Conservation (phyloP, 1,284 basidiomycete genomes). For the Moniliella sp. region DNA sequence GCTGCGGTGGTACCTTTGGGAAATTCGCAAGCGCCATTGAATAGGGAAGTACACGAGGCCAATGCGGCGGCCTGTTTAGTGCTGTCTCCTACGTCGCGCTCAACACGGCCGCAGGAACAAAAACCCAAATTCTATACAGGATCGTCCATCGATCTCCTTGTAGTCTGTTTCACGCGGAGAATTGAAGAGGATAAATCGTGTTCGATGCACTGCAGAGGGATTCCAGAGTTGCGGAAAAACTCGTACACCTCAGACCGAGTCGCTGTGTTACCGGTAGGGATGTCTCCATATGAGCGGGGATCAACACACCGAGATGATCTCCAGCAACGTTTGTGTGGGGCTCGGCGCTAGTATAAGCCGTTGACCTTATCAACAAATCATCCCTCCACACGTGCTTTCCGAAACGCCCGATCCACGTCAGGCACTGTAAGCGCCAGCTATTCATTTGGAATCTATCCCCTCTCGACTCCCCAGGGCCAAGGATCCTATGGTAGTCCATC, state of each 20-base stretch:
- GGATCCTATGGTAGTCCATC: constrained; percentile 45
- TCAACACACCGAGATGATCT: constrained; percentile 56
- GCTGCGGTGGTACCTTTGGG: constrained; percentile 1
- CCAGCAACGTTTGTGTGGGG: constrained; percentile 39
- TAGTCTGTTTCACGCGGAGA: constrained; percentile 58
- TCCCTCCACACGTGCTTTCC: constrained; percentile 57
- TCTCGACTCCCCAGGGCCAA: constrained; percentile 54
- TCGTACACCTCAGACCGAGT: constrained; percentile 60
- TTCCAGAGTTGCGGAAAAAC: constrained; percentile 44
- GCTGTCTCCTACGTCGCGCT: constrained; percentile 50
- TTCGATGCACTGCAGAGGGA: constrained; percentile 32
- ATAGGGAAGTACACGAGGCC: neutral
- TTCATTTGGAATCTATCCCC: no score
- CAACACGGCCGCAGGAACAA: constrained; percentile 58
- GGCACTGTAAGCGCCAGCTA: no score
- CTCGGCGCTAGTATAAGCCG: constrained; percentile 32
- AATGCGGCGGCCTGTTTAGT: constrained; percentile 41
- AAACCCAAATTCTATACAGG: constrained; percentile 48
- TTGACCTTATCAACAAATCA: constrained; percentile 46
- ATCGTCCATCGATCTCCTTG: constrained; percentile 50
- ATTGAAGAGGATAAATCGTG: constrained; percentile 62
- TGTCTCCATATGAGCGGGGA: constrained; percentile 57
- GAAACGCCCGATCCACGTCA: constrained; percentile 46
- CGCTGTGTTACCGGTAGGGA: constrained; percentile 49
- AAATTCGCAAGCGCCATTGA: neutral